Base-by-base conservation (phyloP, 371 early-diverging fungal species). In the Mucor velutinosus region DNA sequence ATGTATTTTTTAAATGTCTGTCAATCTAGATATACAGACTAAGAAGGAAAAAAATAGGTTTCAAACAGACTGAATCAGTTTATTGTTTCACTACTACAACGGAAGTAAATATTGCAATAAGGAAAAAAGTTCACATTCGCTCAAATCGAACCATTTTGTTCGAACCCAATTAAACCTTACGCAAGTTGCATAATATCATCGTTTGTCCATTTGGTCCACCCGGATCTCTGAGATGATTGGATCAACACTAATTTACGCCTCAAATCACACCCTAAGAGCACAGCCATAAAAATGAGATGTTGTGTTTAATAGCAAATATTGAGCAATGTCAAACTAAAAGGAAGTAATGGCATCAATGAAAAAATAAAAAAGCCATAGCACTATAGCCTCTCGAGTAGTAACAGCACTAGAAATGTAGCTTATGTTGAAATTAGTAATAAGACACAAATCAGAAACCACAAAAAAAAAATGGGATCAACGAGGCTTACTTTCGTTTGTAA, bases 381-480 rank as follows among this genome's bases (percentile, higher is more conserved):
- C 8, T 33, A 25, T 25, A 14, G 51, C 14, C 37, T 37, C 14
- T 14, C 14, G 4, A 37, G 37, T 14, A 37, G 37, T 37, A 37
- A 14, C 14, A 37, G 37, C 37, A 11, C 37, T 37, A 37, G 37
- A 37, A 11, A 37, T 37, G 4, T 14, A 37, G 37, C 37, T 37
- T 37, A 37, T 14, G 37, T 37, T 51, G 12, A 23, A 51, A 51
- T 51, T 51, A 51, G 51, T 51, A 51, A 51, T 25, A 51, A 25
- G 25, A 51, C 21, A 25, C 51, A 51, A 51, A 25, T 23, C 25
- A 51, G 23, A n/a, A 51, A 51, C 25, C 21, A 19, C 19, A 21
- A 51, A 23, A 51, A 51, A 51, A 51, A 47, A 47, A 8, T 47
- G 47, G 51, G 51, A 51, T 51, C 25, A 51, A 51, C 51, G 51